Percentiles rank a stretch among this genome's conserved stretches.
These are phyloP conservation scores for Solanum hybrid DNA, from an alignment of 305 asterid species.

Conservation along the genomic window DNA sequence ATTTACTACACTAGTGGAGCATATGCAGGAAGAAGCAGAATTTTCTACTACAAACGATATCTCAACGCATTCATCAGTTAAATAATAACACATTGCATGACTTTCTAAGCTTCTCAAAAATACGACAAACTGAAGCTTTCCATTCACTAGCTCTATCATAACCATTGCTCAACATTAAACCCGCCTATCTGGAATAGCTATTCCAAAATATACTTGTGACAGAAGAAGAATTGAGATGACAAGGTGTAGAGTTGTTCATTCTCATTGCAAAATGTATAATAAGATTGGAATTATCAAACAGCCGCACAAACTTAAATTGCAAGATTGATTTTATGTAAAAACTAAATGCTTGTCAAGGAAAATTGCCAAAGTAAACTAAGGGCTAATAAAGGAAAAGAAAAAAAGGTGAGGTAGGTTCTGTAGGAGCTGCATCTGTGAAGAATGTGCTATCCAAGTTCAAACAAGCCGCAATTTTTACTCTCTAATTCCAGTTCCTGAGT, in stretches of 20 bases:
- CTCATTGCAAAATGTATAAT: neutral
- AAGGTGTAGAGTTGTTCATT: neutral
- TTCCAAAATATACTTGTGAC: neutral
- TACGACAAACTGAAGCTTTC: neutral
- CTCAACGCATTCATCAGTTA: neutral
- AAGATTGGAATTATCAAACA: neutral
- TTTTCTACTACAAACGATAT: neutral
- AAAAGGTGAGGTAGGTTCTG: neutral
- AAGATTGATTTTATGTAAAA: neutral
- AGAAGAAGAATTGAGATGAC: neutral
- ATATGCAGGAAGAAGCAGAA: neutral
- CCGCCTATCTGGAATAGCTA: neutral
- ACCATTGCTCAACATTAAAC: neutral
- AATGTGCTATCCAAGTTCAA: neutral
- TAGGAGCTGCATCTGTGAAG: neutral
- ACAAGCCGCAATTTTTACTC: constrained; percentile 26
- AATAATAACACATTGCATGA: neutral
- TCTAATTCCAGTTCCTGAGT: constrained; percentile 36
- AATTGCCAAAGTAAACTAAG: neutral
- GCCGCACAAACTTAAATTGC: neutral
- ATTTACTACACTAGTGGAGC: neutral
- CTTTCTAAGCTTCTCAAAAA: neutral
- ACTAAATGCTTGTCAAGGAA: neutral
- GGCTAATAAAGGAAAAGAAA: neutral
- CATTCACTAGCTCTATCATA: neutral